Evolutionary conservation across 441 rosid species (phyloP).

Genomic region (Kokia cookei): DNA sequence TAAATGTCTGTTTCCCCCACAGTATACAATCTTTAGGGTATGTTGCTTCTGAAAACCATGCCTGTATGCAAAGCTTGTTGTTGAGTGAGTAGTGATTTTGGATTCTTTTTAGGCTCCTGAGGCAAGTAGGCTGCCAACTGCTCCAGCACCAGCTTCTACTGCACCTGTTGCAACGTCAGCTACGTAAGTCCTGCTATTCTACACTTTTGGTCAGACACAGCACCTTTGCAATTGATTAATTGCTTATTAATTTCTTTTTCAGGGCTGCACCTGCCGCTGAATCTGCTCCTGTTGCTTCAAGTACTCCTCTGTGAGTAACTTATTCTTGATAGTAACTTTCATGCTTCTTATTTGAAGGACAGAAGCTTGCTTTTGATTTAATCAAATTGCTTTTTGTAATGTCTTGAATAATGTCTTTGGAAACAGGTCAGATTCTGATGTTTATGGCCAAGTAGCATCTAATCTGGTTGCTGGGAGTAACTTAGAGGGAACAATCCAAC

Average conservation of each 20-base stretch:
- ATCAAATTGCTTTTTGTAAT: not conserved
- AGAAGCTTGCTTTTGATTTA: not conserved
- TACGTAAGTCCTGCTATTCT: constrained; percentile 20
- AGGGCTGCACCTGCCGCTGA: constrained; percentile 3
- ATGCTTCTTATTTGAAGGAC: not conserved
- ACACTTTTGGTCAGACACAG: not conserved
- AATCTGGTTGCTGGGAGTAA: constrained; percentile 79
- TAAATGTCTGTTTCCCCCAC: not conserved
- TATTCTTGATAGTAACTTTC: constrained; percentile 1
- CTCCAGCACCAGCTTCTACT: constrained; percentile 32
- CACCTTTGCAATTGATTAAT: not conserved
- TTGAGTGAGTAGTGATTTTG: not conserved
- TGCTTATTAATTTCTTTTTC: not conserved
- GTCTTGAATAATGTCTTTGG: constrained; percentile 1
- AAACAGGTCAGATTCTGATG: constrained; percentile 51
- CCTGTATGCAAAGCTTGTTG: not conserved
- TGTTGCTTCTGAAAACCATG: not conserved
- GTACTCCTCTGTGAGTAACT: constrained; percentile 20
- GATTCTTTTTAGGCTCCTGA: constrained; percentile 35
- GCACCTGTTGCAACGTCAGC: constrained; percentile 16
- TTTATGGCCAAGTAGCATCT: constrained; percentile 83
- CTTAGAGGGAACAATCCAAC: constrained; percentile 74
- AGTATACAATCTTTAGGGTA: not conserved
- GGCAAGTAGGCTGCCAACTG: constrained; percentile 30
- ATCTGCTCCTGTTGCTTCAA: constrained; percentile 26